These are phyloP conservation scores for Gloeostereum incarnatum DNA, from an alignment of 768 basidiomycete species.

Conservation along the genomic window DNA sequence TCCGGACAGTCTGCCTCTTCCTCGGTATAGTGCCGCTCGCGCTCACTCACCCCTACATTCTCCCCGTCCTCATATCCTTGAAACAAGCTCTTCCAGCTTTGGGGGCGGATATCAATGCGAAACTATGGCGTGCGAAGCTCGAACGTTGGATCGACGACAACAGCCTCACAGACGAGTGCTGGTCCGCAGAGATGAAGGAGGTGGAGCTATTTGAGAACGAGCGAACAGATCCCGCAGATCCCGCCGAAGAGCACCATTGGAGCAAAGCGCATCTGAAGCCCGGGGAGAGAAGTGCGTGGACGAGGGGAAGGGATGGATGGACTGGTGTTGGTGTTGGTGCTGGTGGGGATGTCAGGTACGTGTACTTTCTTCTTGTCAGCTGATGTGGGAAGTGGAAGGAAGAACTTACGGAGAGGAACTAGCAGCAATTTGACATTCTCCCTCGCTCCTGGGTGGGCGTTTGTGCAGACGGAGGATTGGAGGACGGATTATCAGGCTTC, in stretches of 20 bases:
- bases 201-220: conserved; percentile 83
- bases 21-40: conserved; percentile 42
- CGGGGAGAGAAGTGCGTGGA: conserved; percentile 58
- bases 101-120: not conserved
- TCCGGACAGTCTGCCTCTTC: conserved; percentile 35
- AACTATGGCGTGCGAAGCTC: conserved; percentile 7
- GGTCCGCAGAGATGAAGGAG: conserved; percentile 53
- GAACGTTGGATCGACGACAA: conserved; percentile 55
- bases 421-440: conserved; percentile 79
- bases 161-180: conserved; percentile 49
- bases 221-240: conserved; percentile 30
- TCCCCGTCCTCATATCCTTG: conserved; percentile 11
- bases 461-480: conserved; percentile 75
- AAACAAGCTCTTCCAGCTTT: not conserved
- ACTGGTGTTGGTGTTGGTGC: conserved; percentile 38
- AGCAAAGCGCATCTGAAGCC: conserved; percentile 30
- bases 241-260: conserved; percentile 22
- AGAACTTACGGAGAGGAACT: conserved; percentile 9
- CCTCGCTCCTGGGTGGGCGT: conserved; percentile 65
- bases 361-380: conserved; percentile 8
- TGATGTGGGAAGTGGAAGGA: too few species aligned
- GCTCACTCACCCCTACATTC: conserved; percentile 40
- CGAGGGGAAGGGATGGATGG: conserved; percentile 64
- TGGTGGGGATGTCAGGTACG: conserved; percentile 56
- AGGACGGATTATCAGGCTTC: conserved; percentile 47